A percentile compares a stretch with the other conserved stretches of the same genome.
Conservation (phyloP, 371 early-diverging fungal genomes). For the Mortierella sp. region DNA sequence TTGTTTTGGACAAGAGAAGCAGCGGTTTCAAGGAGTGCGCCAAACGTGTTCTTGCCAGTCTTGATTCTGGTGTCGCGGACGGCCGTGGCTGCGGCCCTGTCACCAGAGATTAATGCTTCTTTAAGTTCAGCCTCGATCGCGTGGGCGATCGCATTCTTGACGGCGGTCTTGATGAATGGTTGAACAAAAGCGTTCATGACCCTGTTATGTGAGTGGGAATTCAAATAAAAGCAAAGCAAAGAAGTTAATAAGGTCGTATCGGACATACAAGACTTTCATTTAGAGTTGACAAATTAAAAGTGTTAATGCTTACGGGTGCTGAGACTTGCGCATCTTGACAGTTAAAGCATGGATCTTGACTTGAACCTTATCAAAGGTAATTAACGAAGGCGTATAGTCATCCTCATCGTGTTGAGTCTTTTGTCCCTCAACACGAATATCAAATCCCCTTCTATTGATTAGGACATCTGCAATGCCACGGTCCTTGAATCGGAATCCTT, state of each 20-base stretch:
- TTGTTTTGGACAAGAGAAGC: conserved; percentile 40
- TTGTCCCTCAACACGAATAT: conserved; percentile 49
- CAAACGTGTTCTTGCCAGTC: conserved; percentile 51
- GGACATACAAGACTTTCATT: not conserved
- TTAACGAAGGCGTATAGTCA: conserved; percentile 41
- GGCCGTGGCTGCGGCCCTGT: conserved; percentile 56
- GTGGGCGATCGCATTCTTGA: conserved; percentile 63
- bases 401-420: conserved; percentile 50
- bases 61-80: conserved; percentile 47
- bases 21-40: conserved; percentile 35
- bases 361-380: conserved; percentile 64
- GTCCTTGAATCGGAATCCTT: conserved; percentile 69
- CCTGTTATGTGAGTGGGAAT: not conserved
- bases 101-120: conserved; percentile 55
- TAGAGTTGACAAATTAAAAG: not conserved
- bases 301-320: conserved; percentile 26
- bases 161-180: conserved; percentile 62
- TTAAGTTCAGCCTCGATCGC: conserved; percentile 62
- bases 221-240: too few relatives aligned
- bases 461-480: conserved; percentile 67
- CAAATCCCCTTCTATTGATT: conserved; percentile 68
- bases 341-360: conserved; percentile 60
- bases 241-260: not conserved
- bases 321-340: conserved; percentile 40
- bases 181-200: conserved; percentile 60